A percentile compares a stretch with the other conserved stretches of the same genome.
phyloP scores from a whole-genome alignment of 1,284 basidiomycete species.

The Exobasidium cylindrosporum region DNA sequence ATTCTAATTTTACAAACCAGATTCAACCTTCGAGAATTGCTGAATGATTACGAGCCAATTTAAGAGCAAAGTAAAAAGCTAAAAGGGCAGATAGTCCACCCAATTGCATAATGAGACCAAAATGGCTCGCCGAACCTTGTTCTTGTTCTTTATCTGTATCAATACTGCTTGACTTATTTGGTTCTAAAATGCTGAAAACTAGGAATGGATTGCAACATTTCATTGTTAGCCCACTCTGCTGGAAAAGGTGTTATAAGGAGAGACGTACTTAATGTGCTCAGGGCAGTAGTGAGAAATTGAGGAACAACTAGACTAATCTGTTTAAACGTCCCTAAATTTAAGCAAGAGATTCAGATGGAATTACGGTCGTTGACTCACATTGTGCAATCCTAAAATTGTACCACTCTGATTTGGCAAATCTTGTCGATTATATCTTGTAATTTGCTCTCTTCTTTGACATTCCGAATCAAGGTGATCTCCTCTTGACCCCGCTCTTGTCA shows the following conservation, averaged over 20 bases:
- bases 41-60: conserved; percentile 1
- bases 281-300: background rate
- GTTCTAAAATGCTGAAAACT: conserved; percentile 1
- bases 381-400: conserved; percentile 2
- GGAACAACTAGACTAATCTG: conserved; percentile 2
- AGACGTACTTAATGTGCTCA: conserved; percentile 4
- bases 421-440: background rate
- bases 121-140: background rate
- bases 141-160: background rate
- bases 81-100: background rate
- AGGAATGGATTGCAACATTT: background rate
- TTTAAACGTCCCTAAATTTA: no score
- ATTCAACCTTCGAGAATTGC: background rate
- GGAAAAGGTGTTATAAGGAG: no score
- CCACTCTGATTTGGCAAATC: background rate
- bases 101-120: conserved; percentile 2
- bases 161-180: no score
- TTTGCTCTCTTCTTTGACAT: background rate
- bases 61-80: background rate
- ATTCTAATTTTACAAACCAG: no score
- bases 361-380: no score
- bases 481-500: no score
- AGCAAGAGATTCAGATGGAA: no score
- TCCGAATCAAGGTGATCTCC: background rate
- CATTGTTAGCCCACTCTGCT: background rate